Evolutionary conservation across 2,329 filamentous ascomycete species (phyloP), one percentile per base, ranked within the genome.

Genomic region (Volutella citrinella): DNA sequence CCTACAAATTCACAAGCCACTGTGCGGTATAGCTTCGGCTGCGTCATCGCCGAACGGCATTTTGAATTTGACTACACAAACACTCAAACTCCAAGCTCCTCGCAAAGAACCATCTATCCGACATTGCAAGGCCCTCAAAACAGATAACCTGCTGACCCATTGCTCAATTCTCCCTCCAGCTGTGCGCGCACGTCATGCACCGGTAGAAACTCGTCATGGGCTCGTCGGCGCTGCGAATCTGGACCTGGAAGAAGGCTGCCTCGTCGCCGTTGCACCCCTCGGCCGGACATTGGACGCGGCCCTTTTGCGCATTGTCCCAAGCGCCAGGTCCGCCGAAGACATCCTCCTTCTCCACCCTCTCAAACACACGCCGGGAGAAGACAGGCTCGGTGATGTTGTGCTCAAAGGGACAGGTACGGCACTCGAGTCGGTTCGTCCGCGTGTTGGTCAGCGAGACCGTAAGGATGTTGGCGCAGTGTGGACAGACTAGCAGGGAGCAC

Each of bases 161-260:
- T 49, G n/a, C n/a, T n/a, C 63, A 84, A 49, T 82, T 81, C 51
- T 84, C 80, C 63, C 78, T 76, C 81, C 81, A 85, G 36, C 77
- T 66, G 42, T 77, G 66, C 16, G 73, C 76, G 50, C 81, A 85
- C 10, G 70, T 71, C 76, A 83, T 84, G 55, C 81, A 85, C 78
- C 89, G 93, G 67, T 84, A 94, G 65, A 97, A 97, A 41, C 82
- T 91, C 48, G 93, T 98, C 86, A 95, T 96, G 41, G 93, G 93
- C 73, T 98, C 93, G 67, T 98, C 93, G 32, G 93, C 93, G 71
- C 88, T 95, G 51, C 93, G 82, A 66, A 97, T 97, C 74, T 98
- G 93, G 51, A 97, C 81, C 72, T 95, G 88, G 70, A 90, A 95
- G 70, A 91, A 97, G 45, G 90, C 94, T 5, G 93, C 93, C 68